These are phyloP conservation scores for Metarhizium brunneum DNA, from an alignment of 2,329 filamentous ascomycete species.

Conservation along the genomic window DNA sequence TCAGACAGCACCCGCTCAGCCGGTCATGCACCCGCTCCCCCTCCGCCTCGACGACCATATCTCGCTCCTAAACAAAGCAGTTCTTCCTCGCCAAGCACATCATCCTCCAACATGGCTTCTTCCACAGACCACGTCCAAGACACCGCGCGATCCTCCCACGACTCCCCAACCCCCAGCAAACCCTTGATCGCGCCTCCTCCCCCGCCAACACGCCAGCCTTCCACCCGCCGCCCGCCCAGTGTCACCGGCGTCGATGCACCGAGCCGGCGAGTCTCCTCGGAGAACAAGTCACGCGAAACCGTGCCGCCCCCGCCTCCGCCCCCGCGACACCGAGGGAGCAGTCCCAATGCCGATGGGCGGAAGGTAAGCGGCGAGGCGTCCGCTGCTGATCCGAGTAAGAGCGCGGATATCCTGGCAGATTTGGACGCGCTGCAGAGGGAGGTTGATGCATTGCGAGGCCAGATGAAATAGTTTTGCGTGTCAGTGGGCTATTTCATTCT, in stretches of 20 bases:
- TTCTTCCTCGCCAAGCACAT: conserved; percentile 11
- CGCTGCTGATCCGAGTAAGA: conserved; percentile 20
- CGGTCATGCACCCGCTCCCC: conserved; percentile 38
- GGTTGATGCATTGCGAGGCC: conserved; percentile 53
- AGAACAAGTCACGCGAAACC: conserved; percentile 19
- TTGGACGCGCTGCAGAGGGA: conserved; percentile 63
- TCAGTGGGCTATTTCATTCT: background rate
- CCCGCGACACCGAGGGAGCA: conserved; percentile 36
- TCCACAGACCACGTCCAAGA: conserved; percentile 12
- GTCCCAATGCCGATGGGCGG: conserved; percentile 32
- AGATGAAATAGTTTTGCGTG: conserved; percentile 12
- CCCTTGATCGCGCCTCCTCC: conserved; percentile 30
- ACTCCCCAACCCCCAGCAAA: conserved; percentile 9
- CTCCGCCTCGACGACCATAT: conserved; percentile 43
- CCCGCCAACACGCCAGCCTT: conserved; percentile 34
- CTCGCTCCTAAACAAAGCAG: conserved; percentile 24
- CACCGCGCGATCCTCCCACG: conserved; percentile 3
- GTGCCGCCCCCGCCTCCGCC: conserved; percentile 39
- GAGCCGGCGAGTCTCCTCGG: conserved; percentile 16
- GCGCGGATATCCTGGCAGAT: conserved; percentile 60
- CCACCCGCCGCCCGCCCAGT: conserved; percentile 35
- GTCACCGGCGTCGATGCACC: conserved; percentile 30
- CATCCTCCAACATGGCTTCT: conserved; percentile 7
- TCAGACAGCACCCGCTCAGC: conserved; percentile 35
- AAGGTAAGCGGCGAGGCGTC: conserved; percentile 10